Percentiles rank a stretch among this genome's conserved stretches.
Conservation (phyloP, 371 early-diverging fungal species). For the Nosema granulosis region DNA sequence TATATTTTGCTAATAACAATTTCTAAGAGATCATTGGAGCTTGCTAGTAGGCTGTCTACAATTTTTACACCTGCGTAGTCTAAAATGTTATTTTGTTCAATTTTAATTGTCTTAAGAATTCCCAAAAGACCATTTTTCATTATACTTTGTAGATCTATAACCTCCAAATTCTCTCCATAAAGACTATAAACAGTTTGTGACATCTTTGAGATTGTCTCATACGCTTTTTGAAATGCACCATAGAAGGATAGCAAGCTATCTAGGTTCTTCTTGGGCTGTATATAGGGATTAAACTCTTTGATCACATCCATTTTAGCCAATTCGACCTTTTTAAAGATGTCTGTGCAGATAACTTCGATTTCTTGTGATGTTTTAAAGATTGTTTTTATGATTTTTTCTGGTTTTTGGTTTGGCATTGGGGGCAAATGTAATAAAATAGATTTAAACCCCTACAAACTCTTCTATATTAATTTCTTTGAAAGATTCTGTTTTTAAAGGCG, state of each 20-base stretch:
- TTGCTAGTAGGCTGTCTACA: conserved; percentile 14
- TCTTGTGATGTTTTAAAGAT: conserved; percentile 4
- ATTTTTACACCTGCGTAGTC: conserved; percentile 39
- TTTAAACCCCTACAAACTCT: too few species aligned
- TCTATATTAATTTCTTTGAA: not conserved
- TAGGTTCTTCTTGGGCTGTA: conserved; percentile 52
- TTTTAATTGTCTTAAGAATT: conserved; percentile 3
- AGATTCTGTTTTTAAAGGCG: not conserved
- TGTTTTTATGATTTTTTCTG: conserved; percentile 7
- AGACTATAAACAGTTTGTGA: not conserved
- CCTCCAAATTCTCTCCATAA: conserved; percentile 8
- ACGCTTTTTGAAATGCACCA: conserved; percentile 25
- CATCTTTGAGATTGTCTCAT: conserved; percentile 15
- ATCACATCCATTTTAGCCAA: conserved; percentile 21
- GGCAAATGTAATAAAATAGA: not conserved
- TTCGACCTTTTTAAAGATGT: conserved; percentile 7
- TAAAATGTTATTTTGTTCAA: conserved; percentile 2
- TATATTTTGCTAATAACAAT: conserved; percentile 10
- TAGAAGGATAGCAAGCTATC: conserved; percentile 35
- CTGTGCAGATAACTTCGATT: conserved; percentile 21
- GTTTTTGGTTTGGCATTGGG: not conserved
- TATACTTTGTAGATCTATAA: too few species aligned
- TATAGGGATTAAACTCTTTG: conserved; percentile 47
- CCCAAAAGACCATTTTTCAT: not conserved
- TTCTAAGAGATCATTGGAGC: conserved; percentile 6